Conservation (phyloP, 208 protist species). For the Wallacemonas rigidus region DNA sequence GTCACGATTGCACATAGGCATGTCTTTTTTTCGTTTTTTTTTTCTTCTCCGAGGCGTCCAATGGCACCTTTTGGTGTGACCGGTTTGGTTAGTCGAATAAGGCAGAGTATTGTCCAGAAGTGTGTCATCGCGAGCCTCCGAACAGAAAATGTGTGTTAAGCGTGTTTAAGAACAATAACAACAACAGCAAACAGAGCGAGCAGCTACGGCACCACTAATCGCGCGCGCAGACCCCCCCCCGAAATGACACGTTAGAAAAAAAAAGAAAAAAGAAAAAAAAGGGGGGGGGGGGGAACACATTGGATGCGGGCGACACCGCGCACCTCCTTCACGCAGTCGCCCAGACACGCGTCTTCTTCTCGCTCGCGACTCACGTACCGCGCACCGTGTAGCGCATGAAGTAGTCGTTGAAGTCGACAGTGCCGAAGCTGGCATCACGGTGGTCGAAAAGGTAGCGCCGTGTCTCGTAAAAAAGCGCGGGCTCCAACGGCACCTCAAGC, state of each 20-base stretch:
- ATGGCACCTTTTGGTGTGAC: too few species aligned
- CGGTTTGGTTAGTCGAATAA: background rate
- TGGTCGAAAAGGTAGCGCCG: slow-evolving; percentile 78
- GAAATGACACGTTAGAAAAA: background rate
- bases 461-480: slow-evolving; percentile 69
- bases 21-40: background rate
- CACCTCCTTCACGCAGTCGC: background rate
- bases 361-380: slow-evolving; percentile 28
- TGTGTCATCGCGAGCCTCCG: background rate
- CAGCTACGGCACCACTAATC: too few species aligned
- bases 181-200: background rate
- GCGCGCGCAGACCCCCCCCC: too few species aligned
- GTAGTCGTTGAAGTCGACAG: slow-evolving; percentile 73
- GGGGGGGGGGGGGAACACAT: background rate
- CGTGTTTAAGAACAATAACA: background rate
- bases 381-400: slow-evolving; percentile 82
- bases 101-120: background rate
- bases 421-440: slow-evolving; percentile 53
- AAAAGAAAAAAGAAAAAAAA: slow-evolving; percentile 18
- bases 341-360: slow-evolving; percentile 5
- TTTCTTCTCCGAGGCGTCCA: background rate
- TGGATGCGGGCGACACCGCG: too few species aligned
- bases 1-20: background rate
- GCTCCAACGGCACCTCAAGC: slow-evolving; percentile 71
- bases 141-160: background rate